Conservation (phyloP, 2,329 filamentous ascomycete species). For the Fusarium sp. region DNA sequence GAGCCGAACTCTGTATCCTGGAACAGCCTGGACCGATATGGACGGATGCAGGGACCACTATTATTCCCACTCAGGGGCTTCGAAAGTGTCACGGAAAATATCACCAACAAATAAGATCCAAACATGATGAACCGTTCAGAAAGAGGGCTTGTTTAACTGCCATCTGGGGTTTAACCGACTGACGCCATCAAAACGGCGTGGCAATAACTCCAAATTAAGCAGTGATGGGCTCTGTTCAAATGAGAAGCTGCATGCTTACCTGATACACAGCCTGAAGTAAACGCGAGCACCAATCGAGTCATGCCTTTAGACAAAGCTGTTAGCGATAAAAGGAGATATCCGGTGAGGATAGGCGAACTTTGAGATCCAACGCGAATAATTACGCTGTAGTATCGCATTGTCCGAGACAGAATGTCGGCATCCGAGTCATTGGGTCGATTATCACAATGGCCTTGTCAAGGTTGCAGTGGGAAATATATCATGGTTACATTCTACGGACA, state of each 20-base stretch:
- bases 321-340: not conserved
- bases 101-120: not conserved
- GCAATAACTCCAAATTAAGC: not conserved
- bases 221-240: not conserved
- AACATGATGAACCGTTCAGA: not conserved
- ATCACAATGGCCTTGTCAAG: not conserved
- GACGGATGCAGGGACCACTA: constrained; percentile 38
- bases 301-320: not conserved
- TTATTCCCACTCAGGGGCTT: constrained; percentile 21
- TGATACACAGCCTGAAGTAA: not conserved
- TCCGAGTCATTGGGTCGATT: constrained; percentile 9
- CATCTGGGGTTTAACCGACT: constrained; percentile 1
- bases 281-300: not conserved
- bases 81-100: constrained; percentile 35
- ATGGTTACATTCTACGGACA: constrained; percentile 9
- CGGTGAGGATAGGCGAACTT: not conserved
- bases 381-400: not conserved
- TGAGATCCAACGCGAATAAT: not conserved
- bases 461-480: not conserved
- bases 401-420: constrained; percentile 6
- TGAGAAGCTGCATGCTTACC: not conserved
- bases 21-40: constrained; percentile 3
- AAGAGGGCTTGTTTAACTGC: not conserved
- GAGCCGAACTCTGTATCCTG: constrained; percentile 18
- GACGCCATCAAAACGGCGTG: constrained; percentile 12